Conservation (phyloP, 306 rosid species). For the Alnus glutinosa region DNA sequence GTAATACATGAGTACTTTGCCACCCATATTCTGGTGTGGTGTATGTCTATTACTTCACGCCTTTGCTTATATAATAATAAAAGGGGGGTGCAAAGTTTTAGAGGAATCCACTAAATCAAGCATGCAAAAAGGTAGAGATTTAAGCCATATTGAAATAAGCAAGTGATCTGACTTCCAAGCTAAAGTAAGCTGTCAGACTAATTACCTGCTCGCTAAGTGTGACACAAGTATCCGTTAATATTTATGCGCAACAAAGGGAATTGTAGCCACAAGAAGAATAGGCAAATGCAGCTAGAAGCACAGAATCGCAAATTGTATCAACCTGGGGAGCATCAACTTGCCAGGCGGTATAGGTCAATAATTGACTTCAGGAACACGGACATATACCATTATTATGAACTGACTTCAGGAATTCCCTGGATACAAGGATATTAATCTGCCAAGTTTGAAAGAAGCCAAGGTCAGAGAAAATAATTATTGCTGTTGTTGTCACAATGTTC, state of each 20-base stretch:
- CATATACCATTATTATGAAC: too few species aligned
- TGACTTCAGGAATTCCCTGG: too few species aligned
- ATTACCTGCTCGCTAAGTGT: neutral
- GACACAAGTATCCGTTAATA: neutral
- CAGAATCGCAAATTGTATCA: too few species aligned
- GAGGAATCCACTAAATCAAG: neutral
- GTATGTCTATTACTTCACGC: neutral
- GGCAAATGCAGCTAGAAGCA: too few species aligned
- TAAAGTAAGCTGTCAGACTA: neutral
- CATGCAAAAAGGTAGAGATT: neutral
- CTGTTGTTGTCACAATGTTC: too few species aligned
- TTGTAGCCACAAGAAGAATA: neutral
- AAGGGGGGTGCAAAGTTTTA: neutral
- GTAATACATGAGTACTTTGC: too few species aligned
- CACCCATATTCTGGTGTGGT: neutral
- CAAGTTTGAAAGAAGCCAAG: too few species aligned
- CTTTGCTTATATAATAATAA: neutral
- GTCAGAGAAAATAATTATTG: too few species aligned
- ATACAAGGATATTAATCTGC: too few species aligned
- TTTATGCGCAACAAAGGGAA: neutral
- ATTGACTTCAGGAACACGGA: too few species aligned
- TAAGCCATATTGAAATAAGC: neutral
- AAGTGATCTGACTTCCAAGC: neutral
- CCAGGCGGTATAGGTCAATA: too few species aligned
- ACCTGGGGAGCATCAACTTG: too few species aligned